Evolutionary conservation across 768 basidiomycete genomes (phyloP), one percentile per base, ranked within the genome.

Genomic region (Termitomyces sp.): DNA sequence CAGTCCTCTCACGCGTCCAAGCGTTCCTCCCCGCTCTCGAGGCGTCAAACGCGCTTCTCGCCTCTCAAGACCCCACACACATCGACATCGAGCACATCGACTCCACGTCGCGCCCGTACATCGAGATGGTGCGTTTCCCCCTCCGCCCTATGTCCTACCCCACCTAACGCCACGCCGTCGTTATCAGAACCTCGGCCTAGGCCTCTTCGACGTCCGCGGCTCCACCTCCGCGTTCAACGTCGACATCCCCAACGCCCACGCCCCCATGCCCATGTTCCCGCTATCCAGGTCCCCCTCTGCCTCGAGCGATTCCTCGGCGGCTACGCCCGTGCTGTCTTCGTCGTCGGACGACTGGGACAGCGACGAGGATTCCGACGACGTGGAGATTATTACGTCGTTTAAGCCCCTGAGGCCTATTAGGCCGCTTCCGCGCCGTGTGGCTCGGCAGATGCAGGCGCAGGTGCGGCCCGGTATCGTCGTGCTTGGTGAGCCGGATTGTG

Each of bases 11-110:
- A 13, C 82, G 88, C n/a, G 76, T 89, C 7, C 81, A 84, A 67
- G 79, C 82, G 0, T 90, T 91, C 66, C 79, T 91, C 5, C 87
- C 88, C 3, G 75, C 83, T 60, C 73, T 91, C n/a, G 79, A 85
- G 49, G 85, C 84, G 14, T 86, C 88, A 6, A 91, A 90, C 64
- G 76, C 76, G 1, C 69, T 79, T 5, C 77, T 91, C 22, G 63
- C 76, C 2, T 72, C 76, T 49, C 76, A 75, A 16, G 79, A 84
- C 56, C 85, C 85, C 1, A 64, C 68, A 16, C 84, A 82, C 60
- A 73, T 90, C 33, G 82, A 90, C 64, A 88, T 91, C 32, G 89
- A 91, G 67, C 77, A 86, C 56, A 63, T 90, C 24, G 71, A 73
- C 7, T 75, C 72, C 22, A 73, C 72, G n/a, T 75, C 74, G 51